phyloP scores from a whole-genome alignment of 1,284 basidiomycete species.

The Fistulina hepatica region DNA sequence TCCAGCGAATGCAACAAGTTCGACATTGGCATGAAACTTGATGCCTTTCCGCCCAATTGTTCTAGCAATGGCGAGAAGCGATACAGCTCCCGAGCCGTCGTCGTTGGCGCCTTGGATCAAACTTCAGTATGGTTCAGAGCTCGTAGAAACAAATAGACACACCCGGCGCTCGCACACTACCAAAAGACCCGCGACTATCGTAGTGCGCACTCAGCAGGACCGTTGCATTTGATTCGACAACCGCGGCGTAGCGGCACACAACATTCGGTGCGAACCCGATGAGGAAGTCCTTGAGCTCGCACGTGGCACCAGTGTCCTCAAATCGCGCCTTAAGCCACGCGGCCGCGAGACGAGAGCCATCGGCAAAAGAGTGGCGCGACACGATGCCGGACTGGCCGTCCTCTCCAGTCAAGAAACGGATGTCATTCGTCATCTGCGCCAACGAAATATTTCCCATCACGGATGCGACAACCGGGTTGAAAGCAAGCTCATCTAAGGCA shows the following conservation, averaged over 20 bases:
- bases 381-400: conserved; percentile 51
- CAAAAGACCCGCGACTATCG: conserved; percentile 80
- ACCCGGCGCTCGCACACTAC: conserved; percentile 53
- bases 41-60: conserved; percentile 53
- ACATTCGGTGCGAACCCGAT: conserved; percentile 74
- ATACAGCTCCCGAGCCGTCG: conserved; percentile 70
- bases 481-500: conserved; percentile 40
- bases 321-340: conserved; percentile 64
- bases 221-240: conserved; percentile 41
- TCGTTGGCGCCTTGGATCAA: conserved; percentile 52
- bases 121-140: conserved; percentile 12
- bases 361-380: conserved; percentile 69
- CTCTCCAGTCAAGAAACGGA: conserved; percentile 78
- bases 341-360: conserved; percentile 59
- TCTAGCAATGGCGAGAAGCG: conserved; percentile 67
- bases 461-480: conserved; percentile 48
- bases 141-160: not conserved
- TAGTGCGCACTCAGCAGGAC: conserved; percentile 76
- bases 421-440: conserved; percentile 52
- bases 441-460: conserved; percentile 55
- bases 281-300: conserved; percentile 56
- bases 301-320: conserved; percentile 63
- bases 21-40: conserved; percentile 55
- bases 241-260: conserved; percentile 50
- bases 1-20: conserved; percentile 60